phyloP scores from a whole-genome alignment of 345 rosid species.

The Arabis hirsuta region DNA sequence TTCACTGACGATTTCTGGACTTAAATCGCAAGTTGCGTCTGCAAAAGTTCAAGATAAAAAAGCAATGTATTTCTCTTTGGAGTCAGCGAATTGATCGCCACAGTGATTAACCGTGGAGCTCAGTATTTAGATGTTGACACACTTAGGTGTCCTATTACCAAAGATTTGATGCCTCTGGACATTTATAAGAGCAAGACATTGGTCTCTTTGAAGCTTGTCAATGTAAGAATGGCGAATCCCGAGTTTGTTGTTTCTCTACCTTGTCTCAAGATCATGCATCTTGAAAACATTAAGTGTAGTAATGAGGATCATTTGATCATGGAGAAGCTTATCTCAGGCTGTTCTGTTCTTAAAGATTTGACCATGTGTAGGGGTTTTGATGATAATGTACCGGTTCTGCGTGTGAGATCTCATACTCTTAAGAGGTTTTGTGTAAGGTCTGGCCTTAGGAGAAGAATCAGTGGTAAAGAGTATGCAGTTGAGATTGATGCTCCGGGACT shows the following conservation, averaged over 20 bases:
- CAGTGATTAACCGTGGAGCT: neutral
- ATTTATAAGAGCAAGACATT: conserved; percentile 21
- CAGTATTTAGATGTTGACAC: conserved; percentile 1
- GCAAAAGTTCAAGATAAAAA: conserved; percentile 11
- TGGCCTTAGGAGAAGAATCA: neutral
- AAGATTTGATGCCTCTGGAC: conserved; percentile 6
- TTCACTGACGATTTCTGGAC: conserved; percentile 11
- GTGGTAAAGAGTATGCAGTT: neutral
- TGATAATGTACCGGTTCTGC: neutral
- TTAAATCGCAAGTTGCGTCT: neutral
- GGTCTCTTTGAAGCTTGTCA: conserved; percentile 24
- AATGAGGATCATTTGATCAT: neutral
- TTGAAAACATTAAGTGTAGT: neutral
- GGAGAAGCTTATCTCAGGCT: conserved; percentile 20
- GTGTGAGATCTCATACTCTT: conserved; percentile 11
- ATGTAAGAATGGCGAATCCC: neutral
- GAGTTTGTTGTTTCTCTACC: conserved; percentile 11
- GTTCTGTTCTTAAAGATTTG: conserved; percentile 19
- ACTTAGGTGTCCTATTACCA: neutral
- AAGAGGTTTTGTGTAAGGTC: neutral
- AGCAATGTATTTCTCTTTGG: neutral
- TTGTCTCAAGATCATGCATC: conserved; percentile 25
- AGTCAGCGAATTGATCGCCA: neutral
- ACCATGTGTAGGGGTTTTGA: neutral
- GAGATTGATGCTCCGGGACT: conserved; percentile 20